Percentiles rank a stretch among this genome's conserved stretches.
Evolutionary conservation across 768 basidiomycete species (phyloP).

Genomic region (Tulasnella sp.): DNA sequence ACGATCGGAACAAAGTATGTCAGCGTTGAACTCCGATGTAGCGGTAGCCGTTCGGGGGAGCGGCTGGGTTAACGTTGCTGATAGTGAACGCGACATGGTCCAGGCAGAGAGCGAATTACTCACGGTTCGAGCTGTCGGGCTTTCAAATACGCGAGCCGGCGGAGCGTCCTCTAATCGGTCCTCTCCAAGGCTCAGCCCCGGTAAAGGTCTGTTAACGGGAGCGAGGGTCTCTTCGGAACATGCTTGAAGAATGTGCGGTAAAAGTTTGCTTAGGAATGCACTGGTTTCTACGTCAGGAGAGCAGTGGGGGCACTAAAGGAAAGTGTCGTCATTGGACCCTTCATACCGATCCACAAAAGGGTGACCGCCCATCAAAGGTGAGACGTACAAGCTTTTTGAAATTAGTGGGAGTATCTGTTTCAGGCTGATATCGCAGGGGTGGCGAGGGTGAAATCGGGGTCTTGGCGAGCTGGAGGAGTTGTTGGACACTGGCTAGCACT

Average conservation of each 20-base stretch:
- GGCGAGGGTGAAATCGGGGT: neutral
- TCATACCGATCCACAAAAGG: too few species aligned
- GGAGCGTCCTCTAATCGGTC: too few species aligned
- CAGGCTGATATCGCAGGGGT: neutral
- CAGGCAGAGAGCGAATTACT: slow-evolving; percentile 12
- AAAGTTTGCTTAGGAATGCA: slow-evolving; percentile 17
- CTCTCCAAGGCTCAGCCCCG: slow-evolving; percentile 28
- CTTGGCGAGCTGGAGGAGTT: neutral
- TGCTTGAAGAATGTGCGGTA: neutral
- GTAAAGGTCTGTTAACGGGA: slow-evolving; percentile 18
- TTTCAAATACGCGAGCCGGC: too few species aligned
- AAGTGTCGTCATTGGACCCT: neutral
- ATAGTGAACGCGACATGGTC: neutral
- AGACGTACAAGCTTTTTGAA: neutral
- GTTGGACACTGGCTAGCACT: neutral
- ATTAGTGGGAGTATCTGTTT: neutral
- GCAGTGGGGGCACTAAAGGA: neutral
- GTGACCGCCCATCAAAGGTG: neutral
- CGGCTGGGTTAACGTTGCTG: too few species aligned
- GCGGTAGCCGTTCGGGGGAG: too few species aligned
- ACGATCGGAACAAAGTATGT: neutral
- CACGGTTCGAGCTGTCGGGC: slow-evolving; percentile 2
- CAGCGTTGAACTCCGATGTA: neutral
- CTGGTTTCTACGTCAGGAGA: slow-evolving; percentile 22
- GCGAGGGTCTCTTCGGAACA: slow-evolving; percentile 23